phyloP scores from a whole-genome alignment of 179 eudicot genomes.

The Silene noctiflora region DNA sequence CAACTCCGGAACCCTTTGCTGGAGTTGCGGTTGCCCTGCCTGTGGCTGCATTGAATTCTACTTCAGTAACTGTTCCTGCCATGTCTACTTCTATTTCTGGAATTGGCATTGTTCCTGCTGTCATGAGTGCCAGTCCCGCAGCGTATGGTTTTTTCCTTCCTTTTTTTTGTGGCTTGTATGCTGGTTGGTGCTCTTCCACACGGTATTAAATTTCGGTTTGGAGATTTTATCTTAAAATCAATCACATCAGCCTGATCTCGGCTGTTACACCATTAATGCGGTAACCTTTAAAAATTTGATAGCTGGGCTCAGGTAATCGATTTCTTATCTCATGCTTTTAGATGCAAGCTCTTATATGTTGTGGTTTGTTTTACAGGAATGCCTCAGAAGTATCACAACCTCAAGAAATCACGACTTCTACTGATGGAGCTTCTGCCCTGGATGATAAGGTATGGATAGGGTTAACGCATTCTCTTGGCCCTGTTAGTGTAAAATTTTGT shows the following conservation, averaged over 20 bases:
- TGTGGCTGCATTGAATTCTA: slow-evolving; percentile 34
- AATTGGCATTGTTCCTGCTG: slow-evolving; percentile 32
- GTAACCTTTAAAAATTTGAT: background rate
- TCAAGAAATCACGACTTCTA: slow-evolving; percentile 43
- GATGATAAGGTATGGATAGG: slow-evolving; percentile 65
- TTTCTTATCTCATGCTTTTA: background rate
- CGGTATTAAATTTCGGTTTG: background rate
- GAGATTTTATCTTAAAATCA: background rate
- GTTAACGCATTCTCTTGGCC: slow-evolving; percentile 7
- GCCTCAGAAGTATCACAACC: slow-evolving; percentile 39
- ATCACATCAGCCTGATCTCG: background rate
- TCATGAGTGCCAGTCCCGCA: slow-evolving; percentile 21
- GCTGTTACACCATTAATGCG: background rate
- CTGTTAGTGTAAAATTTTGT: background rate
- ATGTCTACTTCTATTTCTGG: slow-evolving; percentile 44
- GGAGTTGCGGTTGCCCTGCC: slow-evolving; percentile 30
- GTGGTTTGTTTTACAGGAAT: slow-evolving; percentile 37
- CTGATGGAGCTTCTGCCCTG: slow-evolving; percentile 52
- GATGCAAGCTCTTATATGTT: background rate
- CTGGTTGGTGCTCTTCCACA: background rate
- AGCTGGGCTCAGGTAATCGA: background rate
- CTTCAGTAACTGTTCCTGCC: slow-evolving; percentile 36
- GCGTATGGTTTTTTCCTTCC: slow-evolving; percentile 36
- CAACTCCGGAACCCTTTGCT: slow-evolving; percentile 35
- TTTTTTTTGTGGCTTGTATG: background rate